These are phyloP conservation scores for Melampsora americana DNA, from an alignment of 1,284 basidiomycete genomes.

Conservation along the genomic window DNA sequence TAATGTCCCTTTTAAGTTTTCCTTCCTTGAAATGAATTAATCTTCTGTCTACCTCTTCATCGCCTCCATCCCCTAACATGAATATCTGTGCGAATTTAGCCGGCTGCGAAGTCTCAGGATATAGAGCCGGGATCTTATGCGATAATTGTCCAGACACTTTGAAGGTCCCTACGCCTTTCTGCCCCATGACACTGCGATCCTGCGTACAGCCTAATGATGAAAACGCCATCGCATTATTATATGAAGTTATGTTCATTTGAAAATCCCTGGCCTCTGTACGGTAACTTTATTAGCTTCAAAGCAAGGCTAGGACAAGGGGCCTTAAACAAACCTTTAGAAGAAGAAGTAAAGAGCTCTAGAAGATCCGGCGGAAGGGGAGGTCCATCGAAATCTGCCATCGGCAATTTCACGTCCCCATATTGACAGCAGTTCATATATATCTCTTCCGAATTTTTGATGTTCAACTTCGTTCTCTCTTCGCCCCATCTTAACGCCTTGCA, in stretches of 20 bases:
- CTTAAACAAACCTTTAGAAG: too few relatives aligned
- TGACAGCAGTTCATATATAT: not conserved
- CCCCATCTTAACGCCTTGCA: conserved; percentile 8
- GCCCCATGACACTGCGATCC: not conserved
- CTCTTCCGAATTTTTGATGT: not conserved
- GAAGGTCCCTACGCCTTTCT: not conserved
- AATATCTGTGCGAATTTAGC: not conserved
- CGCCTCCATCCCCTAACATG: not conserved
- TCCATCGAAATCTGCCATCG: not conserved
- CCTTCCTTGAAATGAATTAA: too few relatives aligned
- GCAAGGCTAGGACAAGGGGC: too few relatives aligned
- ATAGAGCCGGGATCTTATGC: not conserved
- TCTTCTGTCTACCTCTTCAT: not conserved
- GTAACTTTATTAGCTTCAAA: too few relatives aligned
- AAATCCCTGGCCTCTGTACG: not conserved
- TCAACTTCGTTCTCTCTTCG: not conserved
- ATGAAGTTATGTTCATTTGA: not conserved
- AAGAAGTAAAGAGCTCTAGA: not conserved
- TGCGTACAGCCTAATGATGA: not conserved
- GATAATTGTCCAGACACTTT: not conserved
- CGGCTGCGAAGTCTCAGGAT: too few relatives aligned
- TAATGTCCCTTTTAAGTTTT: too few relatives aligned
- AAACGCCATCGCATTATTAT: conserved; percentile 2
- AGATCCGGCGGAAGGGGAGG: not conserved
- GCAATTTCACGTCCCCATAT: not conserved